These are phyloP conservation scores for Neurospora intermedia DNA, from an alignment of 495 filamentous ascomycete species.

Conservation along the genomic window DNA sequence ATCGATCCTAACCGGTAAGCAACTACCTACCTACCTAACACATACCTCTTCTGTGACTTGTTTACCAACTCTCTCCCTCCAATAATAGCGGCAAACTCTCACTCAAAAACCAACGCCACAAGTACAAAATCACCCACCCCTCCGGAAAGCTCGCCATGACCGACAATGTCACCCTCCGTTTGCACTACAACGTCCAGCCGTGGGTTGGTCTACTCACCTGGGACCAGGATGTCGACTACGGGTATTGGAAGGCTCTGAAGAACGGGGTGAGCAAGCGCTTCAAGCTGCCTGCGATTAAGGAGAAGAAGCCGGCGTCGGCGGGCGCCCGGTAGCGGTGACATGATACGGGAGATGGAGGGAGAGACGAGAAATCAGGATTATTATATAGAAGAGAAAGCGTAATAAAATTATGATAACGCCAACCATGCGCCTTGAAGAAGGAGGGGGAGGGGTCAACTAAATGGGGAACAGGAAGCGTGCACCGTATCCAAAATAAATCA, in stretches of 20 bases:
- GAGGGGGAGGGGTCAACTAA: not conserved
- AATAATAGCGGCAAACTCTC: conserved; percentile 49
- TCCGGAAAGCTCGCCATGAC: conserved; percentile 58
- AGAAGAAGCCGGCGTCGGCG: conserved; percentile 24
- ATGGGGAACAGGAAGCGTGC: not conserved
- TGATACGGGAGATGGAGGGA: conserved; percentile 5
- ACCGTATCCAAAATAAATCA: not conserved
- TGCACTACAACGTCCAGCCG: conserved; percentile 95
- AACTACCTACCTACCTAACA: not conserved
- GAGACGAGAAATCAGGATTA: not conserved
- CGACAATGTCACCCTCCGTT: conserved; percentile 60
- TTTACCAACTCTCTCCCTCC: not conserved
- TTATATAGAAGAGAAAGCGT: not conserved
- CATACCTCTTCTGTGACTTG: not conserved
- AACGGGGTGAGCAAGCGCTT: conserved; percentile 58
- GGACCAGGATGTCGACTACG: conserved; percentile 48
- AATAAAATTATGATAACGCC: not conserved
- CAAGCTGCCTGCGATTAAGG: conserved; percentile 64
- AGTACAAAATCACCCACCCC: conserved; percentile 91
- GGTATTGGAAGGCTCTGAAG: conserved; percentile 51
- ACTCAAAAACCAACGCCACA: conserved; percentile 70
- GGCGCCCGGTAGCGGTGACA: not conserved
- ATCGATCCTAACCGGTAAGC: conserved; percentile 41
- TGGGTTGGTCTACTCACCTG: conserved; percentile 86
- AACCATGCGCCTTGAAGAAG: too few relatives aligned